phyloP scores from a whole-genome alignment of 2,329 filamentous ascomycete genomes.

The Kalaharituber pfeilii region DNA sequence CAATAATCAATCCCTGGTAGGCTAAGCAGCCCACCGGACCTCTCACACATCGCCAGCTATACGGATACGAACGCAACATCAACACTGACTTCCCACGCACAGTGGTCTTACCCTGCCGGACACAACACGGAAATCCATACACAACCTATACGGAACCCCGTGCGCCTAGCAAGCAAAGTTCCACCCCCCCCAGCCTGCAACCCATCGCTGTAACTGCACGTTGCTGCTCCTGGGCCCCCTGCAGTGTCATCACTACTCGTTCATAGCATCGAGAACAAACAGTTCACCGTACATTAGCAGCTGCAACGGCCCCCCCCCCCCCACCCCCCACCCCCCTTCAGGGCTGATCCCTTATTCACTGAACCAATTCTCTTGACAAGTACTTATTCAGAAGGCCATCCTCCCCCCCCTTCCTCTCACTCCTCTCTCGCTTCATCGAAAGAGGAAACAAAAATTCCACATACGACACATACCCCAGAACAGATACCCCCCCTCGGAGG shows the following conservation, averaged over 20 bases:
- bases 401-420: neutral
- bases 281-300: slow-evolving; percentile 1
- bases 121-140: neutral
- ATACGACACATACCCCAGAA: no score
- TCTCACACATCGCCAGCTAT: neutral
- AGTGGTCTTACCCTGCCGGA: neutral
- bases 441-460: neutral
- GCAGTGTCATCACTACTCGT: neutral
- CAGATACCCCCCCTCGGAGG: no score
- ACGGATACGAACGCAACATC: neutral
- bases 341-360: neutral
- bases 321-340: neutral
- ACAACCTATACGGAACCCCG: no score
- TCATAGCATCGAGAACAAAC: neutral
- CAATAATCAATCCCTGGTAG: slow-evolving; percentile 1
- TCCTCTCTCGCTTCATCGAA: neutral
- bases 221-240: neutral
- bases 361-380: neutral
- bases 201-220: no score
- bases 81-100: no score
- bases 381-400: neutral
- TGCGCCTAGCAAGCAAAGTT: neutral
- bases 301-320: neutral
- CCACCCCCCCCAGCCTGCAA: no score
- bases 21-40: neutral